Conservation (phyloP, 345 rosid genomes). For the Gossypium australe region DNA sequence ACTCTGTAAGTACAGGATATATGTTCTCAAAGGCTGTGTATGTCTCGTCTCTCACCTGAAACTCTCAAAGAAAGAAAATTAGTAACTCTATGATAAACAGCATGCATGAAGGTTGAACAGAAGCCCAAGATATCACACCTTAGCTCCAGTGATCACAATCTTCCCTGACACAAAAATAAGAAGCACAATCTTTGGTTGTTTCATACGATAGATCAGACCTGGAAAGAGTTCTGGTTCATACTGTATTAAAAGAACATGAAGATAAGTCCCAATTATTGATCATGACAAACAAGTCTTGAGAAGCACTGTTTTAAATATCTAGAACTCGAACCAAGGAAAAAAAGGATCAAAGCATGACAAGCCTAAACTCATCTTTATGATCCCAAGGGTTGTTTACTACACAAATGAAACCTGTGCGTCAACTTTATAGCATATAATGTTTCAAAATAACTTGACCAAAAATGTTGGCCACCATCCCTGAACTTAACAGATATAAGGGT, state of each 20-base stretch:
- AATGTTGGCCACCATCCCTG: neutral
- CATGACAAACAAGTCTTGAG: neutral
- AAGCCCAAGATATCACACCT: conserved; percentile 35
- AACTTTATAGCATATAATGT: neutral
- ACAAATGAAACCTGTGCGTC: neutral
- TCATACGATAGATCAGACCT: conserved; percentile 93
- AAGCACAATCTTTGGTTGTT: conserved; percentile 91
- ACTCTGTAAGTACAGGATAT: conserved; percentile 90
- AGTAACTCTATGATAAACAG: neutral
- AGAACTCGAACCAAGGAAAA: neutral
- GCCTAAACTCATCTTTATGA: neutral
- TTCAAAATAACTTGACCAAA: neutral
- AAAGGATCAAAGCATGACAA: neutral
- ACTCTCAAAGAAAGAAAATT: neutral
- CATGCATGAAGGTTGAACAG: neutral
- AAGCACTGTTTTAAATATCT: neutral
- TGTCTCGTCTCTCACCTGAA: conserved; percentile 82
- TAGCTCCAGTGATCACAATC: conserved; percentile 97
- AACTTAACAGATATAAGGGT: neutral
- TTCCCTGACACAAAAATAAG: conserved; percentile 95
- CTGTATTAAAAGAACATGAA: conserved; percentile 31
- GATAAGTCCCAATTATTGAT: neutral
- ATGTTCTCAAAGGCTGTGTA: conserved; percentile 94
- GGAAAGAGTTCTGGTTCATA: conserved; percentile 98
- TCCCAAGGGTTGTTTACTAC: neutral